Conservation (phyloP, 163 green algal genomes). For the Chlamydomonas reinhardtii region DNA sequence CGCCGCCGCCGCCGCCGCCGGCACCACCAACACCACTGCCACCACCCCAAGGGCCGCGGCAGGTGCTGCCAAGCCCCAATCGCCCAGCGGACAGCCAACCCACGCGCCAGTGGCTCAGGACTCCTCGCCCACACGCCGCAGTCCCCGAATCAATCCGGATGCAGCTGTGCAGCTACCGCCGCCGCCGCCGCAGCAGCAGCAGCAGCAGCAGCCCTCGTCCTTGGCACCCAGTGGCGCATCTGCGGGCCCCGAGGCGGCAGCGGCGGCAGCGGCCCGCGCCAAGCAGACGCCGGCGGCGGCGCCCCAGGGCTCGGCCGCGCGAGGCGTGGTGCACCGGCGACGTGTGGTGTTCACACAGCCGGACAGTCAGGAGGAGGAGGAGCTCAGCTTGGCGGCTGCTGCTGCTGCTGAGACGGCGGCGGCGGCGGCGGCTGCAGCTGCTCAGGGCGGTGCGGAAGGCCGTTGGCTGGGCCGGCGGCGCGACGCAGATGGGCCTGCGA, state of each 20-base stretch:
- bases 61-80: background rate
- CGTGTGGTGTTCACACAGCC: conserved; percentile 21
- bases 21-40: no score
- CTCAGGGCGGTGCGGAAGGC: no score
- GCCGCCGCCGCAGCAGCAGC: conserved; percentile 23
- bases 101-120: no score
- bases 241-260: background rate
- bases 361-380: conserved; percentile 5
- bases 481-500: background rate
- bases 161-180: no score
- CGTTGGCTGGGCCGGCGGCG: no score
- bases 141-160: background rate
- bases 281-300: no score
- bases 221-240: no score
- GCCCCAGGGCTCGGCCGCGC: no score
- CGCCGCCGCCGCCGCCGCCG: no score
- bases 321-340: conserved; percentile 15
- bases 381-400: no score
- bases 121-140: conserved; percentile 1
- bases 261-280: no score
- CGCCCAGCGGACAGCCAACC: background rate
- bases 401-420: background rate
- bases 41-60: no score
- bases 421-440: background rate
- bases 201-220: background rate